These are phyloP conservation scores for Lecanosticta acicola DNA, from an alignment of 2,329 filamentous ascomycete genomes.

Conservation along the genomic window DNA sequence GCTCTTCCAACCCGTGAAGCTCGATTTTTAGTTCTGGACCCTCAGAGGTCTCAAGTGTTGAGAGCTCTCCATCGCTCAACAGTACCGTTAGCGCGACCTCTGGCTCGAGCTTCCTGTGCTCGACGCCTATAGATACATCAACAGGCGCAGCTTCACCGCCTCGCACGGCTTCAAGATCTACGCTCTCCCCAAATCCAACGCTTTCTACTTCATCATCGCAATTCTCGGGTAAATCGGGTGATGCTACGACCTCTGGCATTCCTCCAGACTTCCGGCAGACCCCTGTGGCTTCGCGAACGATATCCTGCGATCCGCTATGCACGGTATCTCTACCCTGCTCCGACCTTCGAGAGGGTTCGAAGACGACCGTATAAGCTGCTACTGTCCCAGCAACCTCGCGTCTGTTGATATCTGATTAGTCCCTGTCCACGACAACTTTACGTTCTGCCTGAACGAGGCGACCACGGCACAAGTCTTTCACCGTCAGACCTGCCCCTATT, in stretches of 20 bases:
- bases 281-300: conserved; percentile 3
- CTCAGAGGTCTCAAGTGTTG: too few relatives aligned
- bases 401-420: conserved; percentile 3
- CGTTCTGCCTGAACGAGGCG: conserved; percentile 4
- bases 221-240: neutral
- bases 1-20: too few relatives aligned
- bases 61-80: too few relatives aligned
- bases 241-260: conserved; percentile 1
- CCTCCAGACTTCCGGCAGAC: conserved; percentile 4
- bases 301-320: conserved; percentile 8
- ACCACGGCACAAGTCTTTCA: neutral
- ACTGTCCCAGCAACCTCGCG: neutral
- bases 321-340: conserved; percentile 10
- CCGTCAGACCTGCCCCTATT: neutral
- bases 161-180: too few relatives aligned
- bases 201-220: neutral
- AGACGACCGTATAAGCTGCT: conserved; percentile 2
- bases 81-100: too few relatives aligned
- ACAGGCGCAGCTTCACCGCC: too few relatives aligned
- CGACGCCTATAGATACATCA: too few relatives aligned
- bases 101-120: too few relatives aligned
- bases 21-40: too few relatives aligned
- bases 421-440: conserved; percentile 1
- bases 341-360: neutral
- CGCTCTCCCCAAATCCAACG: too few relatives aligned